Percentiles rank a stretch among this genome's conserved stretches.
phyloP scores from a whole-genome alignment of 2,329 filamentous ascomycete species.

The Fusarium nelsonii region DNA sequence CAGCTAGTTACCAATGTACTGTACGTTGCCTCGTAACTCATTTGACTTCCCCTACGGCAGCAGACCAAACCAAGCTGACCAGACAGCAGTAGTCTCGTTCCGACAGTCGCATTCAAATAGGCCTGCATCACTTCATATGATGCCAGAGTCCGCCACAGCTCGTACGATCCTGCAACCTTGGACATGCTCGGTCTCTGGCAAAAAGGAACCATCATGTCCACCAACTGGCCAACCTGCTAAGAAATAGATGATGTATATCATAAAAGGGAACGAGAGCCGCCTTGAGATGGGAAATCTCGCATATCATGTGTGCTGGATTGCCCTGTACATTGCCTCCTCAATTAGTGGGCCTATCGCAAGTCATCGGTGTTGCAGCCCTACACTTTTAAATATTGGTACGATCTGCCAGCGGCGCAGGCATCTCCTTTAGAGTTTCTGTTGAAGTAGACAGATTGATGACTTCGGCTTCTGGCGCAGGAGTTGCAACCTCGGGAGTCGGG shows the following conservation, averaged over 20 bases:
- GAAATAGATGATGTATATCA: too few species aligned
- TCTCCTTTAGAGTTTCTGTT: conserved; percentile 30
- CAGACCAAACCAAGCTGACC: not conserved
- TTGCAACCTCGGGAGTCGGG: conserved; percentile 4
- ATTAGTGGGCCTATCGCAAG: not conserved
- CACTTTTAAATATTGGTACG: conserved; percentile 27
- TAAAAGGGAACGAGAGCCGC: not conserved
- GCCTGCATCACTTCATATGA: not conserved
- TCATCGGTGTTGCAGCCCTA: not conserved
- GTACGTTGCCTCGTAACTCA: not conserved
- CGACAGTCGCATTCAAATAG: not conserved
- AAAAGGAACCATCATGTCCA: not conserved
- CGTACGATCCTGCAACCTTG: not conserved
- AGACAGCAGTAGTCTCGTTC: not conserved
- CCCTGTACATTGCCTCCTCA: not conserved
- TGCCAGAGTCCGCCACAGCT: not conserved
- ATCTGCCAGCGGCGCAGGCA: conserved; percentile 16
- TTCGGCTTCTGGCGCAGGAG: conserved; percentile 18
- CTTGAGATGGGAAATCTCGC: too few species aligned
- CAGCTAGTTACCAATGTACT: not conserved
- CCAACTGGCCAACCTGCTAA: not conserved
- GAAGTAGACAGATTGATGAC: conserved; percentile 24
- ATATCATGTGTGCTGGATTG: too few species aligned
- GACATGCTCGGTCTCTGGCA: not conserved
- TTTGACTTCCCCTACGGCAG: too few species aligned